Evolutionary conservation across 2,329 filamentous ascomycete genomes (phyloP).

Genomic region (Alternaria ethzedia): DNA sequence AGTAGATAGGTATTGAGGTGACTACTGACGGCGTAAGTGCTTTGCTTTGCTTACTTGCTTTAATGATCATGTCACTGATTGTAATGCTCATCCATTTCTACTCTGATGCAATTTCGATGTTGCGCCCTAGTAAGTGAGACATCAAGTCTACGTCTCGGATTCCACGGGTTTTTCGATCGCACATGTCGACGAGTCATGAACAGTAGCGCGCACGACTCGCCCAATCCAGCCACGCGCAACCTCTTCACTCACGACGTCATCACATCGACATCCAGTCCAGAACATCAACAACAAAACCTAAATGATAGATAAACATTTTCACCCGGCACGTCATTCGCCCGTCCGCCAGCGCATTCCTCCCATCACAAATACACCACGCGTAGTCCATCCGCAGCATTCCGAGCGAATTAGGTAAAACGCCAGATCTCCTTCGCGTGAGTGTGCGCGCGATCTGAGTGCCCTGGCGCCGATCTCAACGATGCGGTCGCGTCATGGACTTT

Average conservation of each 20-base stretch:
- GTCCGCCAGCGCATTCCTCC: not conserved
- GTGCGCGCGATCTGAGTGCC: conserved; percentile 6
- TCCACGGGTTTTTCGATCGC: not conserved
- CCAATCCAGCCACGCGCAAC: not conserved
- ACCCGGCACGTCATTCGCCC: not conserved
- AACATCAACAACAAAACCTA: not conserved
- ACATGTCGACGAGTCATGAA: not conserved
- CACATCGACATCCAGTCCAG: not conserved
- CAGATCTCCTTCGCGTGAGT: conserved; percentile 1
- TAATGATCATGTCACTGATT: too few relatives aligned
- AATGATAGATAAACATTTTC: not conserved
- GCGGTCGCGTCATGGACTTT: conserved; percentile 18
- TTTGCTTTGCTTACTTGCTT: not conserved
- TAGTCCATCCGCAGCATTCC: not conserved
- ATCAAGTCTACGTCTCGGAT: not conserved
- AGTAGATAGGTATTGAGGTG: not conserved
- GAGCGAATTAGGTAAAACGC: not conserved
- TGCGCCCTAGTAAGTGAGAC: too few relatives aligned
- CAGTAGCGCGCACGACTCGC: not conserved
- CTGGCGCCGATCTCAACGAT: conserved; percentile 9
- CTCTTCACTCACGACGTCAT: not conserved
- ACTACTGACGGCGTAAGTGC: not conserved
- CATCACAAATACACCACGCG: not conserved
- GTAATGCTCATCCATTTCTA: too few relatives aligned
- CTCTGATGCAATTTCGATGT: too few relatives aligned